phyloP scores from a whole-genome alignment of 306 rosid genomes.

The Fragaria vesca region DNA sequence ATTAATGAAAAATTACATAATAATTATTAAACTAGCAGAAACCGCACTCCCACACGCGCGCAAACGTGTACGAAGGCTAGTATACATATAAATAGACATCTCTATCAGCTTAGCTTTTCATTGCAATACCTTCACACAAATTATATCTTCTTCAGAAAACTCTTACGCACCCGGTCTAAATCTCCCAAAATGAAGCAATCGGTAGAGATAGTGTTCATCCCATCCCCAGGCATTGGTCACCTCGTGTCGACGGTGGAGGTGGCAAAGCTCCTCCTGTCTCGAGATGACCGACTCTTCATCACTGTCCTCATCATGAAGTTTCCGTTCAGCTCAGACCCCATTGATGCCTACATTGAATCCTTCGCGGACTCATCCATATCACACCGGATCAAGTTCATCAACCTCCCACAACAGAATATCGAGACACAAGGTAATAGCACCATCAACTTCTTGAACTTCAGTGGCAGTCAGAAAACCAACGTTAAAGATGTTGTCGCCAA shows the following conservation, averaged over 20 bases:
- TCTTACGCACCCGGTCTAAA: not conserved
- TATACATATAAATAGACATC: not conserved
- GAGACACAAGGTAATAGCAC: not conserved
- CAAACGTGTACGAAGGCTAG: no score
- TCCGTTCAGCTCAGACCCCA: not conserved
- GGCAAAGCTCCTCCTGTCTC: slow-evolving; percentile 26
- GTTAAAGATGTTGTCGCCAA: slow-evolving; percentile 18
- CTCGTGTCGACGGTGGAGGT: slow-evolving; percentile 12
- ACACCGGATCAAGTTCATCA: not conserved
- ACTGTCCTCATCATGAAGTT: slow-evolving; percentile 15
- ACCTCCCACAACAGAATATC: not conserved
- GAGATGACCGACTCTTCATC: slow-evolving; percentile 12
- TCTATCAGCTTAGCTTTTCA: not conserved
- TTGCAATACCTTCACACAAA: not conserved
- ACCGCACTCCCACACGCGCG: no score
- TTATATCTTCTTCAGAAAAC: not conserved
- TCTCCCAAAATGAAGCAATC: slow-evolving; percentile 13
- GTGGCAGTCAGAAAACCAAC: not conserved
- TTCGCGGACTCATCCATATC: not conserved
- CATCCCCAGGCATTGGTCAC: slow-evolving; percentile 21
- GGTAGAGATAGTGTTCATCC: slow-evolving; percentile 16
- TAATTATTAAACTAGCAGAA: no score
- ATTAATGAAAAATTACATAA: no score
- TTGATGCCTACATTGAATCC: not conserved
- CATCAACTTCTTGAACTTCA: not conserved